A percentile compares a stretch with the other conserved stretches of the same genome.
Conservation (phyloP, 257 asterid genomes). For the Lithospermum erythrorhizon region DNA sequence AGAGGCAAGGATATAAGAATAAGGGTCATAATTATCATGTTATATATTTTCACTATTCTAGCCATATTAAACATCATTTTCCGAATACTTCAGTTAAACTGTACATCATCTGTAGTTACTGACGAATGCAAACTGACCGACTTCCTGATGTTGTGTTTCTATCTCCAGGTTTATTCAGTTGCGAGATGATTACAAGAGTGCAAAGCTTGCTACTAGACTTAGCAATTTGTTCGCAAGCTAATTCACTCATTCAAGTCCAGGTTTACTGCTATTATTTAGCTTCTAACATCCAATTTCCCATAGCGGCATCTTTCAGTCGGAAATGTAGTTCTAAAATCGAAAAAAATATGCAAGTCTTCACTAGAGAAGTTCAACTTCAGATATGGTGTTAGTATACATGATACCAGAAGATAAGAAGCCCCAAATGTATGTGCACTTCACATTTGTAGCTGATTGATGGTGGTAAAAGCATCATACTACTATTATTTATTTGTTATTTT, state of each 20-base stretch:
- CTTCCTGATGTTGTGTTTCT: background rate
- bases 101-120: too few relatives aligned
- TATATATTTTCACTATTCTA: background rate
- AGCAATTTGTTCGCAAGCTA: slow-evolving; percentile 52
- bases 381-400: too few relatives aligned
- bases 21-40: background rate
- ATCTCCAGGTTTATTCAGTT: slow-evolving; percentile 89
- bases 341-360: background rate
- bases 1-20: too few relatives aligned
- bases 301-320: background rate
- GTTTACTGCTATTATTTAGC: background rate
- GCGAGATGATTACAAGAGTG: slow-evolving; percentile 96
- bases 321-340: background rate
- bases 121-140: background rate
- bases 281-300: background rate
- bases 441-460: too few relatives aligned
- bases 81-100: background rate
- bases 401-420: background rate
- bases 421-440: too few relatives aligned
- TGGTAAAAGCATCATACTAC: too few relatives aligned
- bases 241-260: slow-evolving; percentile 8
- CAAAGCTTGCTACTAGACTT: slow-evolving; percentile 78
- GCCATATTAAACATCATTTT: background rate
- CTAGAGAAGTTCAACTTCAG: background rate
- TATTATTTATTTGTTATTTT: too few relatives aligned